Percentiles rank a stretch among this genome's conserved stretches.
Conservation (phyloP, 2,329 filamentous ascomycete species). For the Aspergillus calidoustus region DNA sequence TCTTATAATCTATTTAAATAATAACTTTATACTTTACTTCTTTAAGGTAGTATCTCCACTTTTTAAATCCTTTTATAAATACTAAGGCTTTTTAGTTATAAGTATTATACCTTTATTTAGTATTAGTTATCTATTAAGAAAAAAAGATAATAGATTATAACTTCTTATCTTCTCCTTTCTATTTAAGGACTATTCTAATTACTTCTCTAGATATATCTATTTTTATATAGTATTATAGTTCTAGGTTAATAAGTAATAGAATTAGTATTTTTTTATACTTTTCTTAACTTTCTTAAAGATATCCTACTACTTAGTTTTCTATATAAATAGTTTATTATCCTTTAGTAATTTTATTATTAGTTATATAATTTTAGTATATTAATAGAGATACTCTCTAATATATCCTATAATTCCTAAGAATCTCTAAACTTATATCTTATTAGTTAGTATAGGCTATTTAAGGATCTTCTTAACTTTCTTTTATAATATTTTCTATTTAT, state of each 20-base stretch:
- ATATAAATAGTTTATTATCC: conserved; percentile 1
- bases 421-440: neutral
- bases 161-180: neutral
- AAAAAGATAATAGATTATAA: neutral
- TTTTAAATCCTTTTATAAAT: conserved; percentile 8
- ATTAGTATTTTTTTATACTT: neutral
- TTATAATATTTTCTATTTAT: neutral
- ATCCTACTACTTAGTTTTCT: neutral
- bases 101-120: conserved; percentile 6
- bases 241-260: neutral
- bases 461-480: neutral
- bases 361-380: neutral
- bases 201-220: neutral
- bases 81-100: neutral
- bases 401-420: conserved; percentile 5
- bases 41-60: conserved; percentile 5
- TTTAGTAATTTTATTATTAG: neutral
- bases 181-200: conserved; percentile 4
- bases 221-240: neutral
- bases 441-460: neutral
- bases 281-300: neutral
- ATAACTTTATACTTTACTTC: neutral
- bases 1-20: conserved; percentile 5
- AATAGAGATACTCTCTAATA: neutral
- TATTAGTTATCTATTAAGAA: neutral